Evolutionary conservation across 768 basidiomycete genomes (phyloP), one percentile per base, ranked within the genome.

Genomic region (Pleurotus tuber-regium): DNA sequence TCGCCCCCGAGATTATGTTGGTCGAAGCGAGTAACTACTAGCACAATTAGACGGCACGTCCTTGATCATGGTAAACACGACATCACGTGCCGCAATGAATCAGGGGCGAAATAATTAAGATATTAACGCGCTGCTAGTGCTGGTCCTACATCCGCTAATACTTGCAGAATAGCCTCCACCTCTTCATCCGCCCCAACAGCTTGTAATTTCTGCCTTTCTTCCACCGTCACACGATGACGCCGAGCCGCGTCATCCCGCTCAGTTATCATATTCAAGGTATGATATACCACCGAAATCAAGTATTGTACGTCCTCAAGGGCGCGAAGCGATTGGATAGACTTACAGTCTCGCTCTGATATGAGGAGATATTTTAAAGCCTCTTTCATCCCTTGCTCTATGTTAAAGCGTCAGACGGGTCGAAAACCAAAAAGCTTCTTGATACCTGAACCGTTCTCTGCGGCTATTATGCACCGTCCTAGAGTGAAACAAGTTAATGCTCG

Each of bases 401-500:
- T 25, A 24, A 10, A 39, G 14, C 33, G 41, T 38, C n/a, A 16
- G 5, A 46, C 39, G 40, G 7, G 29, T 31, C 35, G 33, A 14
- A 33, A 21, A 18, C 42, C 18, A 38, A 28, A 19, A 14, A 19
- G 31, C 11, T 33, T 40, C 31, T 19, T 23, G 12, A 35, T 14
- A 83, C 86, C 63, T 52, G 63, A 69, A 7, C 72, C 66, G 43
- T 73, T 72, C 14, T 69, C 78, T 9, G 82, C 75, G 5, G 80
- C 83, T 28, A 93, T 77, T 36, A 87, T 81, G 60, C 89, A 89
- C 52, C 91, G 79, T 4, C 87, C 87, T 42, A 89, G 65, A 2
- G 80, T 86, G 62, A 87, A 82, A 60, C 83, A 88, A 31, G 82
- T 86, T 44, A 87, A 77, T 11, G 84, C 91, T 42, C 89, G 79